Evolutionary conservation across 768 basidiomycete species (phyloP), one percentile per base, ranked within the genome.

Genomic region (Strobilomyces dryophilus): DNA sequence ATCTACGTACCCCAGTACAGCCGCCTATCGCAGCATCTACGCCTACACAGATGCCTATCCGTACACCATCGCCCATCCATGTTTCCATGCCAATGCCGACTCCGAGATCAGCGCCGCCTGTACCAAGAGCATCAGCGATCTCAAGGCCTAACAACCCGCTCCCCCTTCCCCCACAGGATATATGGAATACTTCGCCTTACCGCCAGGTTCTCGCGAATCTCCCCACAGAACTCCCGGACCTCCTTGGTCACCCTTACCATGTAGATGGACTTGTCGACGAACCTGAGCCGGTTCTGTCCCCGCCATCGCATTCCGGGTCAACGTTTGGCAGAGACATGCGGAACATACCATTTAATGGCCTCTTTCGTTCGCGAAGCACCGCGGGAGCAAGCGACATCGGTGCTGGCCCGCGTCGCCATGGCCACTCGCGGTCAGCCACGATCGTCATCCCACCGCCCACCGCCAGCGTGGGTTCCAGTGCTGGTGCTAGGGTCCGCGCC

Each of bases 161-260:
- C 9, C 88, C 88, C 0, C 54, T 64, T 3, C 85, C 81, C 0
- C 88, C 88, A 0, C 69, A 70, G 31, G 81, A 88, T 61, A 51
- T 89, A 8, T 85, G 83, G 65, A 74, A 78, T 14, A 67, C 69
- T 26, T 74, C 82, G 0, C 83, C 83, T 0, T 86, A 86, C 64
- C 76, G 78, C 47, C 67, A 71, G 1, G 65, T 87, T 1, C 70
- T 85, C 6, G 50, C 57, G 14, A 75, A 76, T 48, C 76, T 85
- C 17, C 82, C 79, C 1, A 72, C 74, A 40, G 76, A 78, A 2
- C 45, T 69, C 72, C 5, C 63, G 0, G 48, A 51, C 4, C 50
- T 65, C 14, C 44, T 61, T 11, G 62, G 59, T 41, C 15, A 55
- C 24, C 54, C 45, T 4, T 24, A 55, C 10, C 29, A 14, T 51